Base-by-base conservation (phyloP, 805 yeast genomes). In the Starmerella stellata region DNA sequence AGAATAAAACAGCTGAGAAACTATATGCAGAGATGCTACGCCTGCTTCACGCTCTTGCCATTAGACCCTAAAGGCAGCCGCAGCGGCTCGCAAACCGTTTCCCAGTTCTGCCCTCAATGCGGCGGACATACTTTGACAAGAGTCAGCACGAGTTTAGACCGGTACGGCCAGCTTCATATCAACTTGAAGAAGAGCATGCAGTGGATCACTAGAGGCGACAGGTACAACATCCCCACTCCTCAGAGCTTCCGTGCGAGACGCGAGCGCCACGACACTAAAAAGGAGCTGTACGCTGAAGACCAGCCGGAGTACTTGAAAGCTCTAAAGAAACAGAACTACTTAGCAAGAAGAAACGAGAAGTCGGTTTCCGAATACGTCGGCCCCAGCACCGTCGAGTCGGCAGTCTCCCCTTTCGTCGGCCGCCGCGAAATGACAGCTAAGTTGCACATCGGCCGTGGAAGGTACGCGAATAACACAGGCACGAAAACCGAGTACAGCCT, bases 1-100 rank as follows among this genome's bases (percentile, higher is more conserved):
- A 82, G 76, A 51, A 85, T 90, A 59, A 77, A 72, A 48, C 72
- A 80, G 55, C 78, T 90, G 25, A 70, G 93, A 56, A 81, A 78
- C 62, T 85, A 81, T 57, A 87, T 87, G 95, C 69, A 80, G 53
- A 68, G 99, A 59, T 90, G 99, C 58, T 95, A 90, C 58, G 99
- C 95, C 0, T 90, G 99, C 62, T 90, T 90, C 70, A 65, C 70
- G 42, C 64, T 90, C 55, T 62, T 75, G 13, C 85, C 93, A 5
- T 66, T 81, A 40, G 80, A 87, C 21, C 78, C 75, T 51, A 68
- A 71, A 45, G 23, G 16, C 15, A 85, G 85, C 2, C n/a, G n/a
- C n/a, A 69, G 66, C 31, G 48, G 49, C 14, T n/a, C n/a, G n/a
- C n/a, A n/a, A n/a, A n/a, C n/a, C n/a, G 41, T 42, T 34, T 72